phyloP scores from a whole-genome alignment of 2,329 filamentous ascomycete species.

The Colletotrichum sansevieriae region DNA sequence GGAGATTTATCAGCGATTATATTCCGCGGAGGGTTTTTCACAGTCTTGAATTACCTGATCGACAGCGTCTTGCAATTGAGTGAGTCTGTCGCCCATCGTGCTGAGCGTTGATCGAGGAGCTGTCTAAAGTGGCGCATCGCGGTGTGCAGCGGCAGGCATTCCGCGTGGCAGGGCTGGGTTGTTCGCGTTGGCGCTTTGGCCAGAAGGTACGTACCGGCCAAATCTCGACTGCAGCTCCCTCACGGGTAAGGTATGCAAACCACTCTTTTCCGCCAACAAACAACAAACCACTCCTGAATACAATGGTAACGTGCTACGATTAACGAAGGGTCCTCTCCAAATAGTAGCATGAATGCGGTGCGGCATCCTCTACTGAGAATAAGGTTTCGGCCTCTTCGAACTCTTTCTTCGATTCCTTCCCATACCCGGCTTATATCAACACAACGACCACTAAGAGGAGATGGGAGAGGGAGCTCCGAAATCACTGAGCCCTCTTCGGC shows the following conservation, averaged over 20 bases:
- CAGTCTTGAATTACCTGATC: constrained; percentile 72
- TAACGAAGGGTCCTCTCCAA: background rate
- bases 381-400: background rate
- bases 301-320: too few relatives aligned
- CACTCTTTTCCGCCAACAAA: background rate
- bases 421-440: constrained; percentile 13
- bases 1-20: constrained; percentile 21
- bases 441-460: constrained; percentile 11
- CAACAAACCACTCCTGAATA: too few relatives aligned
- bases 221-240: too few relatives aligned
- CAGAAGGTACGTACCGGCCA: constrained; percentile 20
- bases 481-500: constrained; percentile 61
- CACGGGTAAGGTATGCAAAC: too few relatives aligned
- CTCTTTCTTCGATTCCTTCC: background rate
- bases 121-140: background rate
- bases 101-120: background rate
- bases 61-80: constrained; percentile 86
- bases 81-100: constrained; percentile 80
- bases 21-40: background rate
- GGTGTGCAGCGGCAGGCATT: background rate
- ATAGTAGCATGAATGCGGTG: constrained; percentile 22
- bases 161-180: constrained; percentile 20
- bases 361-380: constrained; percentile 5
- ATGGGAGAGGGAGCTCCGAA: constrained; percentile 41
- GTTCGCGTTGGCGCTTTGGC: too few relatives aligned